phyloP scores from a whole-genome alignment of 2,329 filamentous ascomycete genomes.

The Elsinoe batatas region DNA sequence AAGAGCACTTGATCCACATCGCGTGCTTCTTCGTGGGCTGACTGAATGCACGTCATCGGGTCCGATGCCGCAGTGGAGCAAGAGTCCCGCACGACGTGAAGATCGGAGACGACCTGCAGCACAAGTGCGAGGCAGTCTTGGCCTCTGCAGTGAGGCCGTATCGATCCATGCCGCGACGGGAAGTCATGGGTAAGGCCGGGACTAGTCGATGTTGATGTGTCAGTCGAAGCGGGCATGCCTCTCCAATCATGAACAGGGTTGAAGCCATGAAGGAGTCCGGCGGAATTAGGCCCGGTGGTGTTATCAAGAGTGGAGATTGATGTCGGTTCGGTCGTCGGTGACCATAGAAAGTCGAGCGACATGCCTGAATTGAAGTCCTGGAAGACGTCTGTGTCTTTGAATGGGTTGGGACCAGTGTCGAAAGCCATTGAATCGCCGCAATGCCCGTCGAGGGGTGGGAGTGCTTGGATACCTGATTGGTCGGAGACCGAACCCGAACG shows the following conservation, averaged over 20 bases:
- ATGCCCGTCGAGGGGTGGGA: constrained; percentile 2
- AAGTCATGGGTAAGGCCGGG: constrained; percentile 10
- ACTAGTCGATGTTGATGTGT: constrained; percentile 8
- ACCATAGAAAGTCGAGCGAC: constrained; percentile 13
- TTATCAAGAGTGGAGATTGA: constrained; percentile 1
- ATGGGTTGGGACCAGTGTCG: constrained; percentile 5
- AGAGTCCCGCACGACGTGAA: constrained; percentile 12
- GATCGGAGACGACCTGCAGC: constrained; percentile 13
- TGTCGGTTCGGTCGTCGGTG: constrained; percentile 9
- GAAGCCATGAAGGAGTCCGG: background rate
- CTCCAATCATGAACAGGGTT: background rate
- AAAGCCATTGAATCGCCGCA: constrained; percentile 11
- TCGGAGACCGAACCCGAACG: constrained; percentile 10
- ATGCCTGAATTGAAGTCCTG: constrained; percentile 13
- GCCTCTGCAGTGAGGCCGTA: constrained; percentile 3
- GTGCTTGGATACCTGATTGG: constrained; percentile 7
- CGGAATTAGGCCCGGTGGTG: background rate
- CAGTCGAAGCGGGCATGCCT: constrained; percentile 10
- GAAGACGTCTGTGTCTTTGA: constrained; percentile 13
- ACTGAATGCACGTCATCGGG: constrained; percentile 12
- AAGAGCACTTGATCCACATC: constrained; percentile 15
- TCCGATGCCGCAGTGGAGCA: constrained; percentile 10
- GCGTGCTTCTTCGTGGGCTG: constrained; percentile 10
- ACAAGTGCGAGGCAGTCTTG: constrained; percentile 14
- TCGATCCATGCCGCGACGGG: background rate